Evolutionary conservation across 2,329 filamentous ascomycete species (phyloP).

Genomic region (Rhexocercosporidium sp.): DNA sequence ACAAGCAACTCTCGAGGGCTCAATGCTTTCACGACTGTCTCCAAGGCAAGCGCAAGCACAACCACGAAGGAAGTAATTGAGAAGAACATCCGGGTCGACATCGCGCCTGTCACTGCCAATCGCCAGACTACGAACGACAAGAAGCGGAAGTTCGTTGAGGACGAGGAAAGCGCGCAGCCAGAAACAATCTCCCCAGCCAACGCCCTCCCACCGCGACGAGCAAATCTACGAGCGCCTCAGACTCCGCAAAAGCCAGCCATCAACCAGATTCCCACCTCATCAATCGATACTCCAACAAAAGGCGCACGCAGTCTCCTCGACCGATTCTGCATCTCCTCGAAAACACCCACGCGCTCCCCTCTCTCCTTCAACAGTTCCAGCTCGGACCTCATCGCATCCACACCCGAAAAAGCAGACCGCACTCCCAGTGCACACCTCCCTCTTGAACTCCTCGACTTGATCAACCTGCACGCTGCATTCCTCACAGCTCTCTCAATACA

Average conservation of each 20-base stretch:
- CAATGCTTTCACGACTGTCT: constrained; percentile 49
- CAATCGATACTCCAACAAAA: constrained; percentile 41
- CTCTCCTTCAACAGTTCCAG: constrained; percentile 26
- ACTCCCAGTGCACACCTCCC: constrained; percentile 45
- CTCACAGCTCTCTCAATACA: constrained; percentile 72
- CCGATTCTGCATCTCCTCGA: constrained; percentile 36
- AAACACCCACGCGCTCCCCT: constrained; percentile 32
- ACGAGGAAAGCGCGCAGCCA: constrained; percentile 30
- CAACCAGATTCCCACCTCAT: constrained; percentile 17
- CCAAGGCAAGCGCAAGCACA: constrained; percentile 46
- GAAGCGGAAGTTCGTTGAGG: constrained; percentile 39
- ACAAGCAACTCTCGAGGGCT: constrained; percentile 43
- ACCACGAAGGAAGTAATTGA: constrained; percentile 41
- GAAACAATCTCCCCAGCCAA: constrained; percentile 23
- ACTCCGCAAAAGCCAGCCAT: constrained; percentile 36
- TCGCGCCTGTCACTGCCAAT: background rate
- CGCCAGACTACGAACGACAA: constrained; percentile 36
- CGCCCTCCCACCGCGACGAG: background rate
- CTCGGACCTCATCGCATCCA: constrained; percentile 22
- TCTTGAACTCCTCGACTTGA: constrained; percentile 60
- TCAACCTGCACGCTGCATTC: constrained; percentile 69
- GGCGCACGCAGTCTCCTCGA: constrained; percentile 39
- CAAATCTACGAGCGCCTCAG: constrained; percentile 26
- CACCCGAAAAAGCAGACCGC: constrained; percentile 8
- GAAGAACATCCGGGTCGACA: constrained; percentile 39